Evolutionary conservation across 371 early-diverging fungal species (phyloP), one percentile per base, ranked within the genome.

Genomic region (Mucor velutinosus): DNA sequence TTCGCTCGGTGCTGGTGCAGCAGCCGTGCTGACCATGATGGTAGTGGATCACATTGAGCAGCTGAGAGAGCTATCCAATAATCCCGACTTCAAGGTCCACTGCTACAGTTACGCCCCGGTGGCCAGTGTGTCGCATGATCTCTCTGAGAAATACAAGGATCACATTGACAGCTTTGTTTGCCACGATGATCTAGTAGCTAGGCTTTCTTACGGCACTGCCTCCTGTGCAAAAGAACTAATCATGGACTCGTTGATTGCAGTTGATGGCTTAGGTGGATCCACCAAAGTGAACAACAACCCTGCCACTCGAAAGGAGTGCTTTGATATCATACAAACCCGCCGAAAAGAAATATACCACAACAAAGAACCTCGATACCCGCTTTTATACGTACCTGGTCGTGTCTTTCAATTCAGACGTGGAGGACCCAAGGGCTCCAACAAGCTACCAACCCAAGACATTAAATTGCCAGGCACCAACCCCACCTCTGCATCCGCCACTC

Each of bases 1-100:
- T 64, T 94, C 94, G 32, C 74, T 95, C 6, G 95, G 95, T 32
- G 95, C 85, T 6, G 91, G 91, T 12, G 89, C 93, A 0, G 94
- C 93, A 0, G 86, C 93, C 2, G 65, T 95, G 2, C 70, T 94
- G 49, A 91, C 93, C 3, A 91, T 94, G 82, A 90, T 94, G 90
- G 73, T 94, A 1, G 77, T 79, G 23, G 89, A 90, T 58, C 87
- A 89, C 56, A 75, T 87, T n/a, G 83, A 86, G 11, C 85, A 87
- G 64, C 68, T 89, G 15, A 79, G 83, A 17, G 76, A 80, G 5
- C 57, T 82, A 21, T 75, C 82, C 51, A 68, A 77, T 23, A 84
- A 85, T 29, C 80, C 71, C 4, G 47, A 83, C 21, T 84, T 84
- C 47, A 61, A 73, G 19, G 77, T 84, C 0, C 84, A 81, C 53